Percentiles rank a stretch among this genome's conserved stretches.
Evolutionary conservation across 192 early-diverging fungal genomes (phyloP).

Genomic region (Phlyctochytrium arcticum): DNA sequence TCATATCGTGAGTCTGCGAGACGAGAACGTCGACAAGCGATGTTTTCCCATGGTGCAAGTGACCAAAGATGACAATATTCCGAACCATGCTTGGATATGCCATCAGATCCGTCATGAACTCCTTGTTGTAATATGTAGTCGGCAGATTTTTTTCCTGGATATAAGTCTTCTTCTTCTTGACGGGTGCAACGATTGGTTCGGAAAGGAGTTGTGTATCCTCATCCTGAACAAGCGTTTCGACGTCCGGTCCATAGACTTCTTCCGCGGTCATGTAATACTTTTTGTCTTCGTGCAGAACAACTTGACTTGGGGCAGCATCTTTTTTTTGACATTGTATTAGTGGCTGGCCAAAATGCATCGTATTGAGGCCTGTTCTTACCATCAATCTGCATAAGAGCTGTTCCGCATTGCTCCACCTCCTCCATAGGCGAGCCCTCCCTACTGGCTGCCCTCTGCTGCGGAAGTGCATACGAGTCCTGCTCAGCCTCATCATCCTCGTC

Average conservation of each 20-base stretch:
- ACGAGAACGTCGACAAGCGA: conserved; percentile 91
- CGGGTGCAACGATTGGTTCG: conserved; percentile 90
- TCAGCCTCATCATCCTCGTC: conserved; percentile 53
- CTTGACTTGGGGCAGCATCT: conserved; percentile 40
- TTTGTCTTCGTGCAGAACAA: conserved; percentile 98
- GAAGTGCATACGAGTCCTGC: conserved; percentile 13
- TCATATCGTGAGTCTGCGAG: conserved; percentile 73
- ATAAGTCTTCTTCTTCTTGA: conserved; percentile 82
- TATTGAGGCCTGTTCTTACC: conserved; percentile 33
- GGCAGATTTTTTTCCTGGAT: conserved; percentile 82
- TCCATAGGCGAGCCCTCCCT: conserved; percentile 52
- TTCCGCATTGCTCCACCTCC: conserved; percentile 25
- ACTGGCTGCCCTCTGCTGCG: conserved; percentile 31
- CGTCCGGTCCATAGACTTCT: conserved; percentile 92
- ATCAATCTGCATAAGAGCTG: conserved; percentile 61
- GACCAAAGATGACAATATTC: conserved; percentile 89
- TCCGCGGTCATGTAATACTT: conserved; percentile 97
- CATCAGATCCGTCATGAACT: conserved; percentile 53
- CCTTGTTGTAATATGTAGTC: conserved; percentile 79
- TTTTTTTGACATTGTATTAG: too few species aligned
- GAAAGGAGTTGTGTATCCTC: conserved; percentile 96
- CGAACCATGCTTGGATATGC: conserved; percentile 72
- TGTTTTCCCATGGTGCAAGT: conserved; percentile 97
- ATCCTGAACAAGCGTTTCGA: conserved; percentile 94
- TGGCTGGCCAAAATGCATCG: not conserved